Evolutionary conservation across 257 asterid genomes (phyloP).

Genomic region (Fraxinus anomala): DNA sequence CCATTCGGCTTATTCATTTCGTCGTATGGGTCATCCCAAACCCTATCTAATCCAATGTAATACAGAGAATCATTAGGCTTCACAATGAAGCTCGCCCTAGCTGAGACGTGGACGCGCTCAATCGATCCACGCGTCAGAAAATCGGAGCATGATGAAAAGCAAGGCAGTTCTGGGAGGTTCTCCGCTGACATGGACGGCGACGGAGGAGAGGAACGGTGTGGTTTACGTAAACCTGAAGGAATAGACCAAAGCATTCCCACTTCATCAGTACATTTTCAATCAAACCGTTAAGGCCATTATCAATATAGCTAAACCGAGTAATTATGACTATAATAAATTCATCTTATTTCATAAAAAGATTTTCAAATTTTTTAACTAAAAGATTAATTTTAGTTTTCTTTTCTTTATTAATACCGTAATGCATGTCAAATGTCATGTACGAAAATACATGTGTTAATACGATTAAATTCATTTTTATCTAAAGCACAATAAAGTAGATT

Average conservation of each 20-base stretch:
- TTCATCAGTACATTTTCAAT: too few relatives aligned
- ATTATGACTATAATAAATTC: too few relatives aligned
- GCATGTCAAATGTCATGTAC: too few relatives aligned
- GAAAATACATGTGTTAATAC: too few relatives aligned
- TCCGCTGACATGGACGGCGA: conserved; percentile 53
- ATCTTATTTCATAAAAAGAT: too few relatives aligned
- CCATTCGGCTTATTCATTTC: conserved; percentile 59
- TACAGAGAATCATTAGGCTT: conserved; percentile 77
- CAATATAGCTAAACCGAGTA: too few relatives aligned
- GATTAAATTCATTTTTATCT: too few relatives aligned
- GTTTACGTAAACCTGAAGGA: conserved; percentile 84
- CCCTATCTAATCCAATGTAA: conserved; percentile 83
- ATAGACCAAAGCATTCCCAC: conserved; percentile 51
- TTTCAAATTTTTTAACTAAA: too few relatives aligned
- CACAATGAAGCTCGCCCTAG: conserved; percentile 54
- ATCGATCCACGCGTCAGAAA: conserved; percentile 59
- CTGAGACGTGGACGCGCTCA: conserved; percentile 56
- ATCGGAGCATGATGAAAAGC: conserved; percentile 72
- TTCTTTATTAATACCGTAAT: too few relatives aligned
- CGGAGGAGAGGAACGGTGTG: conserved; percentile 68
- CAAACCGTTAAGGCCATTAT: too few relatives aligned
- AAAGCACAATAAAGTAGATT: too few relatives aligned
- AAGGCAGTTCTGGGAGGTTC: conserved; percentile 53
- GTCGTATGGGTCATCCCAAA: conserved; percentile 58
- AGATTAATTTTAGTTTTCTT: too few relatives aligned